Base-by-base conservation (phyloP, 2,329 filamentous ascomycete genomes). In the Delphinella strobiligena region DNA sequence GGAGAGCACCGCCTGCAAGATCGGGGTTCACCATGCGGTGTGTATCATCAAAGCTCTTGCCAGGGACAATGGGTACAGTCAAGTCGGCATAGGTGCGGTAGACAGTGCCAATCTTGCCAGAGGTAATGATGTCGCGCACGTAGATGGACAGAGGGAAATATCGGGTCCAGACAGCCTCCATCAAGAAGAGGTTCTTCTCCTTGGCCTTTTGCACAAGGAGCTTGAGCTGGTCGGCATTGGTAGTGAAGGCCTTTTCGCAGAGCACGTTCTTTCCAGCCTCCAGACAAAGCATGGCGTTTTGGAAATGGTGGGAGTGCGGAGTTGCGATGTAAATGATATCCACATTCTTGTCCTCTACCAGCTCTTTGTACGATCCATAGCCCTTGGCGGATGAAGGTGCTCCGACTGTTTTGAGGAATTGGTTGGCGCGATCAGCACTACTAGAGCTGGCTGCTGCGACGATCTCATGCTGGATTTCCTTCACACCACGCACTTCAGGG, bases 251-350 rank as follows among this genome's bases (percentile, higher is more conserved):
- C 69, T 94, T 94, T 62, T 94, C 87, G 60, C 86, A 93, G 24
- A 94, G 73, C 19, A 94, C 85, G 52, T 89, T 73, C 69, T 93
- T 94, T 53, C 84, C 82, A 5, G 82, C 82, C 49, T 84, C 74
- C 30, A 94, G 69, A 32, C 79, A 82, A n/a, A 93, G 72, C 75
- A 87, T 84, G 47, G 77, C 74, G 62, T 94, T 89, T 60, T 93
- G 85, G 66, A 88, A 93, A 66, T 94, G 87, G 60, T 93, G 87
- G 51, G 82, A 88, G 65, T 93, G 87, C 12, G 87, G 87, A 3
- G 87, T 93, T 17, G 85, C 86, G 41, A 94, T 75, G 61, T 93
- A 94, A 62, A 94, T 64, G 51, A 93, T 83, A 59, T 93, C 83
- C 49, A 93, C 74, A 51, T 84, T 73, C 5, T 80, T 66, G 56